Conservation (phyloP, 345 rosid genomes). For the Trapa incisa region DNA sequence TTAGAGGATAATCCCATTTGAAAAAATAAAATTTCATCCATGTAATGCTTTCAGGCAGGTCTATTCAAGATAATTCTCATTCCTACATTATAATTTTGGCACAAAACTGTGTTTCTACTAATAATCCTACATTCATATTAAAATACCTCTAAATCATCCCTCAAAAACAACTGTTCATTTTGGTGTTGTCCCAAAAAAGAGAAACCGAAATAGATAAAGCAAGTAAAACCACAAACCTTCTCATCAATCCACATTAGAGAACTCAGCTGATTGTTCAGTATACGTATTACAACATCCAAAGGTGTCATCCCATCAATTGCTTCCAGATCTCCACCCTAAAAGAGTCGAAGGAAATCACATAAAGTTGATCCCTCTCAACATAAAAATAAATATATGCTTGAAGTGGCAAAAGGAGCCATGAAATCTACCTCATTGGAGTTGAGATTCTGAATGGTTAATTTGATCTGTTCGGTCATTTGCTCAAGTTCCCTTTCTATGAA, state of each 20-base stretch:
- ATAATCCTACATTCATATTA: not conserved
- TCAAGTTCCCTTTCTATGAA: conserved; percentile 81
- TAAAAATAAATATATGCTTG: not conserved
- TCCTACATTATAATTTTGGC: not conserved
- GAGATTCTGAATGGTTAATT: conserved; percentile 68
- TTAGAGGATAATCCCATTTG: no score
- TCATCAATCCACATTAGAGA: conserved; percentile 98
- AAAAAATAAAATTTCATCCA: no score
- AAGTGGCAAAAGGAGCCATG: not conserved
- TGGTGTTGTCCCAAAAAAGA: not conserved
- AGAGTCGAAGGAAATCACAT: conserved; percentile 9
- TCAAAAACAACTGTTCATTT: not conserved
- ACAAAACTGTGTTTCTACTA: no score
- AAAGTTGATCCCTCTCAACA: not conserved
- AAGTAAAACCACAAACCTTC: conserved; percentile 12
- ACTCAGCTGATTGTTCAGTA: conserved; percentile 90
- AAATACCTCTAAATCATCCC: not conserved
- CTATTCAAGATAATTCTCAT: not conserved
- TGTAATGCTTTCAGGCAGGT: not conserved
- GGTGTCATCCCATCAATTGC: conserved; percentile 75
- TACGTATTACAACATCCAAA: conserved; percentile 71
- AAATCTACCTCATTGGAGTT: conserved; percentile 61
- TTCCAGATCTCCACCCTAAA: conserved; percentile 83
- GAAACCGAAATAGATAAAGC: no score
- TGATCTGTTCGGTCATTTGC: conserved; percentile 85